These are phyloP conservation scores for Lumnitzera littorea DNA, from an alignment of 345 rosid species.

Conservation along the genomic window DNA sequence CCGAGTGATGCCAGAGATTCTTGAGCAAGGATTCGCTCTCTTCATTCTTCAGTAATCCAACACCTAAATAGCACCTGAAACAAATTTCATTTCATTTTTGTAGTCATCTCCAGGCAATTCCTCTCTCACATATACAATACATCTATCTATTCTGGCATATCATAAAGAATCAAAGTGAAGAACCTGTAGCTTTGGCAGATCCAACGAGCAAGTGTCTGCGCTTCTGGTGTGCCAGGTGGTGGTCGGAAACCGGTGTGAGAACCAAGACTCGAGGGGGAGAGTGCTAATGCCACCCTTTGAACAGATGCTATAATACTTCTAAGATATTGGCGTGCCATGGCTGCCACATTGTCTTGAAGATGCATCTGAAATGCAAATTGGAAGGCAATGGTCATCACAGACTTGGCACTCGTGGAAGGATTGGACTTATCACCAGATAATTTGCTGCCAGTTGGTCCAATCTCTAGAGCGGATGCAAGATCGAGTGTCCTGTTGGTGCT, in stretches of 20 bases:
- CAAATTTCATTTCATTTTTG: neutral
- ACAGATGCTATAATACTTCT: conserved; percentile 84
- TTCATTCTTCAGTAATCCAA: conserved; percentile 67
- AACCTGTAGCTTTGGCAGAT: conserved; percentile 74
- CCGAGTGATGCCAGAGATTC: conserved; percentile 79
- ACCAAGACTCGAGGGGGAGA: conserved; percentile 71
- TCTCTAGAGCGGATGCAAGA: conserved; percentile 88
- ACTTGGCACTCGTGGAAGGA: conserved; percentile 50
- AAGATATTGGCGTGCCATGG: conserved; percentile 91
- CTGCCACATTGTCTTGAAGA: conserved; percentile 76
- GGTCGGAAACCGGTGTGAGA: conserved; percentile 47
- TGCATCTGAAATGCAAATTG: conserved; percentile 85
- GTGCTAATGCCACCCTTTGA: conserved; percentile 93
- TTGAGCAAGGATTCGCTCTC: conserved; percentile 68
- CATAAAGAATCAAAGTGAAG: neutral
- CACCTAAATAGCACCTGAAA: conserved; percentile 73
- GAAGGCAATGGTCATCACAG: conserved; percentile 96
- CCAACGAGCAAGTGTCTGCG: conserved; percentile 89
- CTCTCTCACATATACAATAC: too few species aligned
- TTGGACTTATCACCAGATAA: conserved; percentile 48
- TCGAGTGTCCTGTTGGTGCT: conserved; percentile 94
- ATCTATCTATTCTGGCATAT: too few species aligned
- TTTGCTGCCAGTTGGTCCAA: conserved; percentile 53
- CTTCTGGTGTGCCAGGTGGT: conserved; percentile 80
- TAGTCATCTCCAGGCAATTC: too few species aligned